Evolutionary conservation across 164 flowering plant species (phyloP).

Genomic region (Nelumbo lutea): DNA sequence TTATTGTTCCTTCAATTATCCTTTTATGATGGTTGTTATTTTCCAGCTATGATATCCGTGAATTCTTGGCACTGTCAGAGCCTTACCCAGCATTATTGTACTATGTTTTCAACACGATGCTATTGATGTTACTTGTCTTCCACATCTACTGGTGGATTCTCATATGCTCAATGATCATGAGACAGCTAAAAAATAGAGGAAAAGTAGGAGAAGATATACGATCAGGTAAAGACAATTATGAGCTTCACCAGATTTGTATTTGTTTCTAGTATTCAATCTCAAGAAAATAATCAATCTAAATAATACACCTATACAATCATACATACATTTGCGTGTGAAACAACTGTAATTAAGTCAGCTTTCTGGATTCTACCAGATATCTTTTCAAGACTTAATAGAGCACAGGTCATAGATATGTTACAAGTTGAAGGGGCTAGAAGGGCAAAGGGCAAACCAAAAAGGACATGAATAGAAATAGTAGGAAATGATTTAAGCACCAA

Average conservation of each 20-base stretch:
- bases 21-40: constrained; percentile 12
- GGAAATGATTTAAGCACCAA: too few species aligned
- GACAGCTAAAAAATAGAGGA: constrained; percentile 80
- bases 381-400: too few species aligned
- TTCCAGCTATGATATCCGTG: constrained; percentile 42
- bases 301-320: too few species aligned
- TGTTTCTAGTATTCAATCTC: too few species aligned
- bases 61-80: constrained; percentile 38
- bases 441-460: too few species aligned
- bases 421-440: too few species aligned
- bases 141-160: constrained; percentile 97
- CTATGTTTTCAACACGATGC: constrained; percentile 80
- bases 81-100: constrained; percentile 30
- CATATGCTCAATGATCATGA: constrained; percentile 68
- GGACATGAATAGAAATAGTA: too few species aligned
- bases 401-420: too few species aligned
- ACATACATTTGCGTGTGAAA: too few species aligned
- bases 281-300: too few species aligned
- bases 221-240: constrained; percentile 52
- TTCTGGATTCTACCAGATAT: too few species aligned
- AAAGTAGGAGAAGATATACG: constrained; percentile 92
- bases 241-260: background rate
- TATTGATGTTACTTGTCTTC: constrained; percentile 70
- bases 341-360: too few species aligned
- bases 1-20: background rate